phyloP scores from a whole-genome alignment of 2,329 filamentous ascomycete genomes.

The Colletotrichum orchidophilum region DNA sequence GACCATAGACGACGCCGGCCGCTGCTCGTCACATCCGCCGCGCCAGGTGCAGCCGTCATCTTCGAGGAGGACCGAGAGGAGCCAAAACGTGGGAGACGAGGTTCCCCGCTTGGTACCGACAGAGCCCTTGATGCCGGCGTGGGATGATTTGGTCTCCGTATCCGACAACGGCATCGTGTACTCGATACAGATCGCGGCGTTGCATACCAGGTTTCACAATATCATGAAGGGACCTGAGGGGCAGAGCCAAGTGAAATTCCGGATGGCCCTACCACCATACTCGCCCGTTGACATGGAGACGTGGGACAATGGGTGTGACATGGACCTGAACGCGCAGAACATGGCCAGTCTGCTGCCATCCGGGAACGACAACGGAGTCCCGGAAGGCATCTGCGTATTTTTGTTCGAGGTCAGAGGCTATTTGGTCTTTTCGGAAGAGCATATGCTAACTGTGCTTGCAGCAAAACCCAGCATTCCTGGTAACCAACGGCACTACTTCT shows the following conservation, averaged over 20 bases:
- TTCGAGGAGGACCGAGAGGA: slow-evolving; percentile 42
- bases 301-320: slow-evolving; percentile 45
- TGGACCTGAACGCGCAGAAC: slow-evolving; percentile 55
- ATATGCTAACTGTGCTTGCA: slow-evolving; percentile 36
- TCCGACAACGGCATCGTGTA: slow-evolving; percentile 48
- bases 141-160: slow-evolving; percentile 58
- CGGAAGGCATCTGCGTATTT: slow-evolving; percentile 59
- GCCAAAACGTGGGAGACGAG: slow-evolving; percentile 38
- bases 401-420: slow-evolving; percentile 59
- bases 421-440: not conserved
- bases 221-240: slow-evolving; percentile 42
- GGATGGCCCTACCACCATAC: slow-evolving; percentile 52
- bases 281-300: slow-evolving; percentile 49
- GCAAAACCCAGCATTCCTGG: slow-evolving; percentile 55
- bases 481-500: slow-evolving; percentile 42
- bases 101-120: slow-evolving; percentile 44
- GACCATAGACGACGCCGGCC: slow-evolving; percentile 62
- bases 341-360: slow-evolving; percentile 51
- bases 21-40: slow-evolving; percentile 66
- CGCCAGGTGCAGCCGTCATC: slow-evolving; percentile 52
- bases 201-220: slow-evolving; percentile 53
- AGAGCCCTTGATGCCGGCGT: slow-evolving; percentile 58
- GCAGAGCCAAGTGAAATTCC: slow-evolving; percentile 40
- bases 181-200: slow-evolving; percentile 53
- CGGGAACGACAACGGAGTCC: slow-evolving; percentile 41